phyloP scores from a whole-genome alignment of 1,284 basidiomycete genomes.

The Trichosporon inkin region DNA sequence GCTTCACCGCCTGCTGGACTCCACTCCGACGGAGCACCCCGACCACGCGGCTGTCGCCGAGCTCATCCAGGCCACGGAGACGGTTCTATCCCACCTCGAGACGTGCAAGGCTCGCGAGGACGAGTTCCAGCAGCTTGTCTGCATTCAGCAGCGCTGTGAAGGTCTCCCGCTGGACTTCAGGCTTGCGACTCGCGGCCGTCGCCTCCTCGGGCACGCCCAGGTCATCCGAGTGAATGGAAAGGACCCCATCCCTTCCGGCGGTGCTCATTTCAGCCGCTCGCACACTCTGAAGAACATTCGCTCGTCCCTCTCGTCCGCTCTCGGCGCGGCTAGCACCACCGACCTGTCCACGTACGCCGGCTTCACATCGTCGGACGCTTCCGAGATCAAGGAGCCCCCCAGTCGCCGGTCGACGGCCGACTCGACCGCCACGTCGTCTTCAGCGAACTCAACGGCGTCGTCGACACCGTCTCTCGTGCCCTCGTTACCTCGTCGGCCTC shows the following conservation, averaged over 20 bases:
- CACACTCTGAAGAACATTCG: conserved; percentile 15
- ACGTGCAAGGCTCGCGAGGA: conserved; percentile 79
- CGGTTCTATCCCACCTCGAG: conserved; percentile 67
- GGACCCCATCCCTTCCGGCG: conserved; percentile 12
- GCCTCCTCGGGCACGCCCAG: conserved; percentile 65
- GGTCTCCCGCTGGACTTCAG: conserved; percentile 58
- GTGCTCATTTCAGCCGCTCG: conserved; percentile 21
- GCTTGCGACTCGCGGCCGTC: conserved; percentile 65
- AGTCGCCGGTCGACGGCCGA: not conserved
- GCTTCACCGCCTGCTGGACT: conserved; percentile 59
- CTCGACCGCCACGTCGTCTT: conserved; percentile 1
- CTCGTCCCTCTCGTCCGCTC: not conserved
- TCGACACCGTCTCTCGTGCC: conserved; percentile 4
- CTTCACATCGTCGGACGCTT: conserved; percentile 10
- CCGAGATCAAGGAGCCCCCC: conserved; percentile 8
- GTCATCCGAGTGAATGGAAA: conserved; percentile 47
- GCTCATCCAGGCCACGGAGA: conserved; percentile 63
- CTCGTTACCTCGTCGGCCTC: not conserved
- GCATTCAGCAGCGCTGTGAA: conserved; percentile 59
- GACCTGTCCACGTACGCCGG: conserved; percentile 12
- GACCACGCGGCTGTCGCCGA: conserved; percentile 66
- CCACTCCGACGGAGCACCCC: conserved; percentile 64
- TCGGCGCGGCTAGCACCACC: not conserved
- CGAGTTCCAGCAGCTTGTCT: conserved; percentile 67
- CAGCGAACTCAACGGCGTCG: conserved; percentile 6